Conservation (phyloP, 495 filamentous ascomycete genomes). For the Cercophora samala region DNA sequence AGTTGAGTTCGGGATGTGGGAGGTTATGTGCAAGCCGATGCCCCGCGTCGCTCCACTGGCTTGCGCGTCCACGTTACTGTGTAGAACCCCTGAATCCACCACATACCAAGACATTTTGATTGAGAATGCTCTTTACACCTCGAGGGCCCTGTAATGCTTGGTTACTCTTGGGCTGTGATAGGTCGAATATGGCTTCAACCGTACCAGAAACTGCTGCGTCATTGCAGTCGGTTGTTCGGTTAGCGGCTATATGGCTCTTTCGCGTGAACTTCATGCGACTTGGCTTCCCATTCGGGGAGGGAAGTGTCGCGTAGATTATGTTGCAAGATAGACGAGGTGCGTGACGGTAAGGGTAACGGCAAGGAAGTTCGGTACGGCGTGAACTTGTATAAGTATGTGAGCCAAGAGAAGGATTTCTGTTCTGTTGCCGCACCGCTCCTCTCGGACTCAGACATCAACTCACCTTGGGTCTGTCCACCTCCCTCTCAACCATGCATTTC, state of each 20-base stretch:
- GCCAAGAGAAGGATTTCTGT: not conserved
- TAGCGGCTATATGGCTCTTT: not conserved
- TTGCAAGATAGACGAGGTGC: not conserved
- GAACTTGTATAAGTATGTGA: constrained; percentile 3
- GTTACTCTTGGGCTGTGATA: not conserved
- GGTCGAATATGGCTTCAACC: not conserved
- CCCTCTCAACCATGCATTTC: constrained; percentile 14
- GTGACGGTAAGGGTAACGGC: not conserved
- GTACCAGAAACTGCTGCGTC: not conserved
- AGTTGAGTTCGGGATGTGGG: constrained; percentile 7
- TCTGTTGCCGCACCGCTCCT: not conserved
- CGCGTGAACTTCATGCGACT: not conserved
- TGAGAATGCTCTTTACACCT: not conserved
- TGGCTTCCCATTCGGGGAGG: not conserved
- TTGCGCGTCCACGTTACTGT: constrained; percentile 3
- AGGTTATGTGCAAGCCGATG: not conserved
- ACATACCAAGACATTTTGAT: constrained; percentile 2
- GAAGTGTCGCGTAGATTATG: not conserved
- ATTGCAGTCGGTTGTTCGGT: not conserved
- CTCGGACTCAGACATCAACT: not conserved
- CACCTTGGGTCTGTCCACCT: not conserved
- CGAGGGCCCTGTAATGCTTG: not conserved
- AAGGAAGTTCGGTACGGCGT: not conserved
- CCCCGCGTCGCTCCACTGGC: not conserved
- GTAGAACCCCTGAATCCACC: constrained; percentile 3